Evolutionary conservation across 441 rosid species (phyloP).

Genomic region (Hura crepitans): DNA sequence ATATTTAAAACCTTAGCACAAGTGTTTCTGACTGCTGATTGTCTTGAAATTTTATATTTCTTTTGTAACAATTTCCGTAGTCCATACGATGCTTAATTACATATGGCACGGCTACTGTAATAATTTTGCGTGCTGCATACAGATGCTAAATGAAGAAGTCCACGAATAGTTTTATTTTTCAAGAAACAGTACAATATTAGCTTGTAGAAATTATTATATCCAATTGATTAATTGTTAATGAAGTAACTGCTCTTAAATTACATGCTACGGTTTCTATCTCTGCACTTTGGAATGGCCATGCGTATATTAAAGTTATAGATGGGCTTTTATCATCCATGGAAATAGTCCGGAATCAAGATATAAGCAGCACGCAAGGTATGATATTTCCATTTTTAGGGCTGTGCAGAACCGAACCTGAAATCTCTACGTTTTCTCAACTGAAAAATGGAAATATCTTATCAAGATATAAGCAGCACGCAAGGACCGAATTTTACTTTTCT

Average conservation of each 20-base stretch:
- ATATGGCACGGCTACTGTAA: neutral
- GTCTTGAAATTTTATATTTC: conserved; percentile 3
- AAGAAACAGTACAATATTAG: neutral
- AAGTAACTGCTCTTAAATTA: neutral
- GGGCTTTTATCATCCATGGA: neutral
- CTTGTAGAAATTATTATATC: neutral
- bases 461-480: neutral
- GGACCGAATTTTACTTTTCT: neutral
- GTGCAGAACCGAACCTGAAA: too few species aligned
- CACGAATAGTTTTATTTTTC: neutral
- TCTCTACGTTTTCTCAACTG: too few species aligned
- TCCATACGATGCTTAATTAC: neutral
- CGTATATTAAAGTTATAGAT: neutral
- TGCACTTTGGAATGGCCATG: neutral
- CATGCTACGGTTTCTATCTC: neutral
- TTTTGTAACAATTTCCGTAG: neutral
- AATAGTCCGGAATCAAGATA: neutral
- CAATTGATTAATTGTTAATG: neutral
- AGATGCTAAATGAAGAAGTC: neutral
- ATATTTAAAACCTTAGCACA: neutral
- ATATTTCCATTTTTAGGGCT: neutral
- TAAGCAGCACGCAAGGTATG: neutral
- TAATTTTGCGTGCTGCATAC: neutral
- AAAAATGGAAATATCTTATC: too few species aligned
- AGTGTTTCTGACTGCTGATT: neutral